phyloP scores from a whole-genome alignment of 305 asterid species.

The Fraxinus ornus region DNA sequence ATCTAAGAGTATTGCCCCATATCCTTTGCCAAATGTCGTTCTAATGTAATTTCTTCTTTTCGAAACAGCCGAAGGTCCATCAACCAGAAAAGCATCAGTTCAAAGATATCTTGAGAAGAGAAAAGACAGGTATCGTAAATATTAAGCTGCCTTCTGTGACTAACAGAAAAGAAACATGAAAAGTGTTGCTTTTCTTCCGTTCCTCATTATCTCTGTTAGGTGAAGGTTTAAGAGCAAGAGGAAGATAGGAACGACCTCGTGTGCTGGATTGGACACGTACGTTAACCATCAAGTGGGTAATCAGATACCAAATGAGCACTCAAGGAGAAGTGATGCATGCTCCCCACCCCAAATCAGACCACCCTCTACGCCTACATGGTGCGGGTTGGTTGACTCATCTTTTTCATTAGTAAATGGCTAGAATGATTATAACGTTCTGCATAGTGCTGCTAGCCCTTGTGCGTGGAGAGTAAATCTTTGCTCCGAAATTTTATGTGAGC shows the following conservation, averaged over 20 bases:
- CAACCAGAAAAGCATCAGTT: constrained; percentile 81
- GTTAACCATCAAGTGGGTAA: constrained; percentile 50
- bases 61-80: constrained; percentile 57
- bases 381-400: constrained; percentile 45
- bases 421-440: not conserved
- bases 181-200: constrained; percentile 38
- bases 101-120: constrained; percentile 92
- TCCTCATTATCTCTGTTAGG: constrained; percentile 71
- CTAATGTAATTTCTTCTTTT: constrained; percentile 27
- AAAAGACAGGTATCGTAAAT: constrained; percentile 76
- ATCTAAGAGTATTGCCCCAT: not conserved
- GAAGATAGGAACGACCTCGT: constrained; percentile 57
- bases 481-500: not conserved
- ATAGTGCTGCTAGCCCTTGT: not conserved
- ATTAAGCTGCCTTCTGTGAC: constrained; percentile 21
- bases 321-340: constrained; percentile 41
- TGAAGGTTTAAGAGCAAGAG: constrained; percentile 98
- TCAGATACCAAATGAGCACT: constrained; percentile 37
- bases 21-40: not conserved
- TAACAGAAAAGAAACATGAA: constrained; percentile 26
- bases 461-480: not conserved
- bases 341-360: constrained; percentile 51
- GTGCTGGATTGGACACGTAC: constrained; percentile 53
- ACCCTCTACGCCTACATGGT: constrained; percentile 47
- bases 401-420: not conserved